Evolutionary conservation across 2,329 filamentous ascomycete species (phyloP).

Genomic region (Calonectria fujianensis): DNA sequence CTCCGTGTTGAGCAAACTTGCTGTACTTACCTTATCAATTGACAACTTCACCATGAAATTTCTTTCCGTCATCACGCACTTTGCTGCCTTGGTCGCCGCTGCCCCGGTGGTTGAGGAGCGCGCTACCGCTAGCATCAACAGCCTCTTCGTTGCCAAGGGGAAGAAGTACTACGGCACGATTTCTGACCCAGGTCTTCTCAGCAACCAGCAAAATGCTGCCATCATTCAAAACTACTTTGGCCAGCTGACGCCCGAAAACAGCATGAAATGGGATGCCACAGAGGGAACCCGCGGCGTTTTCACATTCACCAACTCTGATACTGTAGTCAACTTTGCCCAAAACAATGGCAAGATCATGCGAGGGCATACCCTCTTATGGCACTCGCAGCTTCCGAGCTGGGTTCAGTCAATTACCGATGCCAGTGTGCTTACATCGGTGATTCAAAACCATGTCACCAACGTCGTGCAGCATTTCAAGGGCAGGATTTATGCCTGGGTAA

Average conservation of each 20-base stretch:
- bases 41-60: not conserved
- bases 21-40: not conserved
- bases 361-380: slow-evolving; percentile 81
- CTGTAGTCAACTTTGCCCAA: slow-evolving; percentile 75
- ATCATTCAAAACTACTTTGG: slow-evolving; percentile 77
- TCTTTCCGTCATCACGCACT: not conserved
- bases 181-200: slow-evolving; percentile 73
- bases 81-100: slow-evolving; percentile 9
- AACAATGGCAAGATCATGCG: slow-evolving; percentile 75
- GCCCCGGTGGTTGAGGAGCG: slow-evolving; percentile 12
- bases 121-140: slow-evolving; percentile 26
- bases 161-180: slow-evolving; percentile 79
- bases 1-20: not conserved
- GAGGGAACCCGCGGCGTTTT: slow-evolving; percentile 69
- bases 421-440: slow-evolving; percentile 70
- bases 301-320: slow-evolving; percentile 76
- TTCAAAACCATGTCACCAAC: slow-evolving; percentile 76
- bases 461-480: slow-evolving; percentile 77
- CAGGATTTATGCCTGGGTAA: slow-evolving; percentile 75
- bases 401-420: slow-evolving; percentile 74
- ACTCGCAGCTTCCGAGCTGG: slow-evolving; percentile 76
- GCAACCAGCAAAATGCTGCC: slow-evolving; percentile 68
- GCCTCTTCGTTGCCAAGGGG: slow-evolving; percentile 66
- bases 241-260: slow-evolving; percentile 80
- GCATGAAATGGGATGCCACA: slow-evolving; percentile 80